phyloP scores from a whole-genome alignment of 805 yeast genomes.

The Debaryomyces hansenii region DNA sequence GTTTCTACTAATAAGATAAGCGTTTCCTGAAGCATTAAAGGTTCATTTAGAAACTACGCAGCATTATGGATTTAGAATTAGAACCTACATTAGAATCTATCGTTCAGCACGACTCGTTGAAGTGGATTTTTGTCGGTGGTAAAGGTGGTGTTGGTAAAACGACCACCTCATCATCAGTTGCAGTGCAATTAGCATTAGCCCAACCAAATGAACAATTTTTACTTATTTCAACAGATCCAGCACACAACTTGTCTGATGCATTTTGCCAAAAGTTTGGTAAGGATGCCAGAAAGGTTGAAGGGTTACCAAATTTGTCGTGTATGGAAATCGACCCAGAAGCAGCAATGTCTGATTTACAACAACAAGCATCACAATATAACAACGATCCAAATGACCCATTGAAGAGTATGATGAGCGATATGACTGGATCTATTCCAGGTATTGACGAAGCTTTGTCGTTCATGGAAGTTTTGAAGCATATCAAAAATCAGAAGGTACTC shows the following conservation, averaged over 20 bases:
- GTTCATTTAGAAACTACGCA: neutral
- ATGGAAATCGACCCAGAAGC: constrained; percentile 99
- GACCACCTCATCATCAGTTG: constrained; percentile 92
- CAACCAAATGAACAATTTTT: constrained; percentile 81
- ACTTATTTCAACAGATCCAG: constrained; percentile 96
- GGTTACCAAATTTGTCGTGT: constrained; percentile 83
- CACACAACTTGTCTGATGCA: constrained; percentile 96
- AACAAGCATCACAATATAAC: constrained; percentile 56
- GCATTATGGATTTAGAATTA: constrained; percentile 53
- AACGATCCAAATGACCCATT: constrained; percentile 64
- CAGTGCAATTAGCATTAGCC: constrained; percentile 85
- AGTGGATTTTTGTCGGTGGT: constrained; percentile 99
- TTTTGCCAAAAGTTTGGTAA: constrained; percentile 98
- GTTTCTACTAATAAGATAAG: too few relatives aligned
- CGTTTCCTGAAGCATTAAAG: too few relatives aligned
- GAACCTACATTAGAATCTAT: constrained; percentile 74
- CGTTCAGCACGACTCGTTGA: constrained; percentile 62
- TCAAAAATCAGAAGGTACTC: constrained; percentile 61
- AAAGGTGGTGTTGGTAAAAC: constrained; percentile 99
- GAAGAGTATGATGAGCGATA: constrained; percentile 76
- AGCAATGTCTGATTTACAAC: constrained; percentile 79
- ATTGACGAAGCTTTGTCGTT: constrained; percentile 97
- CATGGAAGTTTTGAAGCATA: constrained; percentile 97
- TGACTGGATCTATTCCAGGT: constrained; percentile 96
- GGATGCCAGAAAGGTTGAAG: constrained; percentile 92